Conservation (phyloP, 352 stramenopile genomes). For the Aphanomyces astaci region DNA sequence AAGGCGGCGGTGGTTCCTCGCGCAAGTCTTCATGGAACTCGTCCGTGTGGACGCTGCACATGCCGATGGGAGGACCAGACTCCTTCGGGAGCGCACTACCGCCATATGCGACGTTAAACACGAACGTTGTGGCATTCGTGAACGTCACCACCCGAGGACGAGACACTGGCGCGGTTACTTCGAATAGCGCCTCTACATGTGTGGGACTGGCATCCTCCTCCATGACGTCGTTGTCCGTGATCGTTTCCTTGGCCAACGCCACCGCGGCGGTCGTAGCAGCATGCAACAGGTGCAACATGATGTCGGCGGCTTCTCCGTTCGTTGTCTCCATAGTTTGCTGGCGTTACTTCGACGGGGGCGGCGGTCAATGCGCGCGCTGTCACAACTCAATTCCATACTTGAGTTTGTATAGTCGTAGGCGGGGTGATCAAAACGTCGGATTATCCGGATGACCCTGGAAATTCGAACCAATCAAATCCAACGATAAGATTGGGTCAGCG, state of each 20-base stretch:
- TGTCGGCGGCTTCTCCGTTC: not conserved
- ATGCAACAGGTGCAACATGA: not conserved
- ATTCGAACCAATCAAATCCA: not conserved
- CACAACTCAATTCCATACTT: not conserved
- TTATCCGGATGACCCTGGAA: conserved; percentile 8
- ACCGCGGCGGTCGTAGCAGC: not conserved
- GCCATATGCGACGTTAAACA: conserved; percentile 12
- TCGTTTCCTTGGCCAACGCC: not conserved
- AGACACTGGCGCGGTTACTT: not conserved
- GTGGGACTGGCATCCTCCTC: not conserved
- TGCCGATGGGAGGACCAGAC: conserved; percentile 4
- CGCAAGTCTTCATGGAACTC: not conserved
- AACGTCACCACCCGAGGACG: not conserved
- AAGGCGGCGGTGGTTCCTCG: not conserved
- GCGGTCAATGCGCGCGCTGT: not conserved
- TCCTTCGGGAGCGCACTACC: conserved; percentile 10
- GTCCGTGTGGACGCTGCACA: not conserved
- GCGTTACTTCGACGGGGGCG: not conserved
- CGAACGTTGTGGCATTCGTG: conserved; percentile 9
- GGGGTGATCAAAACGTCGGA: not conserved
- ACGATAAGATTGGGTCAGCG: not conserved
- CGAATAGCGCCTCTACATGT: conserved; percentile 2
- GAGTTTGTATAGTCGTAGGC: conserved; percentile 2
- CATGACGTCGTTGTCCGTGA: not conserved
- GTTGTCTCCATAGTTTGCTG: conserved; percentile 3